Conservation (phyloP, 805 yeast genomes). For the Candida sonorensis region DNA sequence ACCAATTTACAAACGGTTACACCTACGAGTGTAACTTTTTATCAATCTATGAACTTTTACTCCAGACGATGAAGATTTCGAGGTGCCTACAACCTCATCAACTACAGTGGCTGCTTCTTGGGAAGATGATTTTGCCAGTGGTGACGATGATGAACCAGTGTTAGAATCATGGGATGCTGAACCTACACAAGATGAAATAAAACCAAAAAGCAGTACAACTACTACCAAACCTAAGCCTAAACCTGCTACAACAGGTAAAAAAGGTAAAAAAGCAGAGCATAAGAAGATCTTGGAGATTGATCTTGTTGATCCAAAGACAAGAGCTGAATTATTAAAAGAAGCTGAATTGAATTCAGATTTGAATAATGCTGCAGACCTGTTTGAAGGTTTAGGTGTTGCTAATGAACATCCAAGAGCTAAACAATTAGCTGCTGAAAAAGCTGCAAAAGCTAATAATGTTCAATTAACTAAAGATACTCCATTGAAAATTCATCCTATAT, state of each 20-base stretch:
- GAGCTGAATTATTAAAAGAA: slow-evolving; percentile 64
- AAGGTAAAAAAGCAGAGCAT: slow-evolving; percentile 3
- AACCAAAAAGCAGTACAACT: slow-evolving; percentile 27
- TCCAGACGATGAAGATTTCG: slow-evolving; percentile 84
- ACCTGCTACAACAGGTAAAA: slow-evolving; percentile 35
- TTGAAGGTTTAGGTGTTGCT: slow-evolving; percentile 63
- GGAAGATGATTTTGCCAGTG: slow-evolving; percentile 56
- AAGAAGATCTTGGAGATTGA: slow-evolving; percentile 51
- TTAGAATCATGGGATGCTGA: slow-evolving; percentile 87
- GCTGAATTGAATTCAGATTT: slow-evolving; percentile 84
- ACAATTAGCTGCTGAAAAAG: slow-evolving; percentile 33
- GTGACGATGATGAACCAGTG: slow-evolving; percentile 67
- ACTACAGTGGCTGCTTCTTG: slow-evolving; percentile 55
- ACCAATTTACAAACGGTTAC: neutral
- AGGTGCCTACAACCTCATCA: slow-evolving; percentile 41
- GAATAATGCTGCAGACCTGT: slow-evolving; percentile 87
- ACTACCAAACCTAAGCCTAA: slow-evolving; percentile 27
- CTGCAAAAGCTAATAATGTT: slow-evolving; percentile 37
- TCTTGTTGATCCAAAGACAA: slow-evolving; percentile 63
- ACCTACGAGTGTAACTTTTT: no score
- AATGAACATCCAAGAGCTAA: slow-evolving; percentile 49
- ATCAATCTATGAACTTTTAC: neutral
- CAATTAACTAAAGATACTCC: slow-evolving; percentile 56
- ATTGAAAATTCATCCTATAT: slow-evolving; percentile 68
- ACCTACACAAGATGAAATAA: slow-evolving; percentile 63